Conservation (phyloP, 768 basidiomycete genomes). For the Hysterangium stoloniferum region DNA sequence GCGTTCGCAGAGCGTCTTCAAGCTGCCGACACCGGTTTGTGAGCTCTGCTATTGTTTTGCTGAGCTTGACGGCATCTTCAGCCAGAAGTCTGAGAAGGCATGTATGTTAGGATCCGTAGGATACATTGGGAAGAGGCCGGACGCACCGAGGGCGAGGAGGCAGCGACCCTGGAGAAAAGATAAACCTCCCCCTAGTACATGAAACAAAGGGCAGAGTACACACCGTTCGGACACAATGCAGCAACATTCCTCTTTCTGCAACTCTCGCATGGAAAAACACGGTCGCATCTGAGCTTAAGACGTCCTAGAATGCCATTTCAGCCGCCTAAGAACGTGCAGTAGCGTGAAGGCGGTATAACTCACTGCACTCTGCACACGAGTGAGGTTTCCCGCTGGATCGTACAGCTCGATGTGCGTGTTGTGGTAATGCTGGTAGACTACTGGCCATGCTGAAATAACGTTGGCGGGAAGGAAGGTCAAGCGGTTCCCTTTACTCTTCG, state of each 20-base stretch:
- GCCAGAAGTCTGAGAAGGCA: constrained; percentile 70
- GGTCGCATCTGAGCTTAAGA: constrained; percentile 67
- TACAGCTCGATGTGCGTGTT: not conserved
- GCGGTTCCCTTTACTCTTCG: not conserved
- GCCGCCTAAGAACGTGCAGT: not conserved
- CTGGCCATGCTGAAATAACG: constrained; percentile 3
- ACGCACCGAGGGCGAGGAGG: constrained; percentile 3
- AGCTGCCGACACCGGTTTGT: constrained; percentile 68
- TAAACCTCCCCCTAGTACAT: constrained; percentile 15
- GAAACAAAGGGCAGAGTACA: constrained; percentile 21
- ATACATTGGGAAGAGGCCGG: not conserved
- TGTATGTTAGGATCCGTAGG: constrained; percentile 9
- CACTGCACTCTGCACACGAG: constrained; percentile 11
- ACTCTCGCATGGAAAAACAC: constrained; percentile 68
- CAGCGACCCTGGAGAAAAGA: constrained; percentile 41
- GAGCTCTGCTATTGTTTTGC: constrained; percentile 74
- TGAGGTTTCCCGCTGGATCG: constrained; percentile 10
- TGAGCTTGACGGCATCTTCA: constrained; percentile 44
- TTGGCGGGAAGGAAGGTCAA: constrained; percentile 1
- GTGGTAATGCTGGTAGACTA: not conserved
- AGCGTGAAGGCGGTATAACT: not conserved
- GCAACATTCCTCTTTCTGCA: constrained; percentile 76
- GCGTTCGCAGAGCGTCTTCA: constrained; percentile 58
- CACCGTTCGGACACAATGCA: constrained; percentile 76
- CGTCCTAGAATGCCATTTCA: constrained; percentile 18